Evolutionary conservation across 176 grass and related monocot species (phyloP).

Genomic region (Echinochloa phyllopogon): DNA sequence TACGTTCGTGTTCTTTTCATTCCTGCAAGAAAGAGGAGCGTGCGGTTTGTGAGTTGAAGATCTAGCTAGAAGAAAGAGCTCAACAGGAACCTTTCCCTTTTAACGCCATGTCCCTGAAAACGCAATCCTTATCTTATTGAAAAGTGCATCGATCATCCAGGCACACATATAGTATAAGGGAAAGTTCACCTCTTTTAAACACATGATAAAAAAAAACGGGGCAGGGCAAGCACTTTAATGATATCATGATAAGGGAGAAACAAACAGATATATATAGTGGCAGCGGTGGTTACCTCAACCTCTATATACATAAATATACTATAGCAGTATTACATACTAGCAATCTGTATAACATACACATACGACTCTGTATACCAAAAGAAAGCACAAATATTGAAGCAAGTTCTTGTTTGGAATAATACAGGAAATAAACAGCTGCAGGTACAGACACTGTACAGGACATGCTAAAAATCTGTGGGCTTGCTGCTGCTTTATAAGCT

Average conservation of each 20-base stretch:
- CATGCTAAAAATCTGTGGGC: too few relatives aligned
- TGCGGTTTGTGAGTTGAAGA: too few relatives aligned
- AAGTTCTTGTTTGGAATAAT: too few relatives aligned
- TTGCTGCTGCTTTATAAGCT: too few relatives aligned
- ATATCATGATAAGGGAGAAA: slow-evolving; percentile 18
- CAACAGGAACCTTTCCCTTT: slow-evolving; percentile 26
- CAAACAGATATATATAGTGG: neutral
- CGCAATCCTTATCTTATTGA: slow-evolving; percentile 34
- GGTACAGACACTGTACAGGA: too few relatives aligned
- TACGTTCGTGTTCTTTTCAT: too few relatives aligned
- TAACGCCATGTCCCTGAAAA: slow-evolving; percentile 28
- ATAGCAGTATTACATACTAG: too few relatives aligned
- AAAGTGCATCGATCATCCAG: slow-evolving; percentile 23
- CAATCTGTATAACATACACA: too few relatives aligned
- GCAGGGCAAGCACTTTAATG: slow-evolving; percentile 31
- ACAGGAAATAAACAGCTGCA: too few relatives aligned
- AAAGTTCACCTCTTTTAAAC: slow-evolving; percentile 38
- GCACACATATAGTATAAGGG: neutral
- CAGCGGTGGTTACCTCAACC: slow-evolving; percentile 30
- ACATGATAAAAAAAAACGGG: neutral
- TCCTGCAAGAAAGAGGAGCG: too few relatives aligned
- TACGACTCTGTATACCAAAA: too few relatives aligned
- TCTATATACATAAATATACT: neutral
- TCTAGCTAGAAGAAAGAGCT: neutral
- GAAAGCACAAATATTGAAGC: too few relatives aligned